Percentiles rank a stretch among this genome's conserved stretches.
Evolutionary conservation across 148 eudicot species (phyloP).

Genomic region (Camellia lanceoleosa): DNA sequence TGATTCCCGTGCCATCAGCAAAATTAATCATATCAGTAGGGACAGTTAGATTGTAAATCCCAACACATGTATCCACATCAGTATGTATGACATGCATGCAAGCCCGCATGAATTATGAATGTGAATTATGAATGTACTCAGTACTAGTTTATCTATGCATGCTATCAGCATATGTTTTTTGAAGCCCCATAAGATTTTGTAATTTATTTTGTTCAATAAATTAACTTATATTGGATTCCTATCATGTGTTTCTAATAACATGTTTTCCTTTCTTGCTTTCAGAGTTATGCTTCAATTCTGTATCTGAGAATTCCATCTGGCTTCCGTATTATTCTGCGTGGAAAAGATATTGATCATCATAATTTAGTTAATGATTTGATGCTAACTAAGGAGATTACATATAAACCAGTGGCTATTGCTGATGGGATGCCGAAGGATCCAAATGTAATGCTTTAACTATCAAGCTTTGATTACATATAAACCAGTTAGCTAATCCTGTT

Average conservation of each 20-base stretch:
- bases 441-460: slow-evolving; percentile 26
- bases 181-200: neutral
- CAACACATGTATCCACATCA: neutral
- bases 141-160: neutral
- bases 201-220: neutral
- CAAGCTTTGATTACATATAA: neutral
- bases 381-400: slow-evolving; percentile 36
- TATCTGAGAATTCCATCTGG: slow-evolving; percentile 63
- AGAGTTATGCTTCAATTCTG: slow-evolving; percentile 77
- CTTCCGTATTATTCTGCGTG: slow-evolving; percentile 62
- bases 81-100: neutral
- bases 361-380: slow-evolving; percentile 66
- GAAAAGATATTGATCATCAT: slow-evolving; percentile 66
- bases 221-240: neutral
- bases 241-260: neutral
- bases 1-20: neutral
- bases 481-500: slow-evolving; percentile 6
- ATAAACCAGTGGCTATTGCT: slow-evolving; percentile 42
- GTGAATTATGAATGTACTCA: neutral
- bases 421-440: slow-evolving; percentile 28
- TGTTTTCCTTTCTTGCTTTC: slow-evolving; percentile 14
- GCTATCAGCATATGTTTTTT: neutral
- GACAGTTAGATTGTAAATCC: neutral
- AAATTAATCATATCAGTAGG: neutral
- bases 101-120: neutral